These are phyloP conservation scores for Acrocalymma vagum DNA, from an alignment of 2,329 filamentous ascomycete genomes.

Conservation along the genomic window DNA sequence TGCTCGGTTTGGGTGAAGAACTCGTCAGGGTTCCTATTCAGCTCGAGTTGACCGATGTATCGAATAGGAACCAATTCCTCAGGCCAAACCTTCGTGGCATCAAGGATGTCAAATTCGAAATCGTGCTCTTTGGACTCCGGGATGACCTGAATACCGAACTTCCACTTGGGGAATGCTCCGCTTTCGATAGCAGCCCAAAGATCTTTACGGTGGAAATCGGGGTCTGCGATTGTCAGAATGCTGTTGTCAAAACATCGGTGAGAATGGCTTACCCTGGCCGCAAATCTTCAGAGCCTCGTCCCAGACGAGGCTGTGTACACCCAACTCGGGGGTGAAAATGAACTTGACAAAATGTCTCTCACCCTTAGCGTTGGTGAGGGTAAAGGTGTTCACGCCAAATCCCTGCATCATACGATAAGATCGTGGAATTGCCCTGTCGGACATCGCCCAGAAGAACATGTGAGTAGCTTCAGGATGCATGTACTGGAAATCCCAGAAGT, in stretches of 20 bases:
- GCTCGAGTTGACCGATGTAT: slow-evolving; percentile 80
- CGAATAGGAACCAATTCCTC: slow-evolving; percentile 78
- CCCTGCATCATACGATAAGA: slow-evolving; percentile 88
- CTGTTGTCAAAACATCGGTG: not conserved
- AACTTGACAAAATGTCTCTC: slow-evolving; percentile 81
- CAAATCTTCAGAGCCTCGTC: slow-evolving; percentile 79
- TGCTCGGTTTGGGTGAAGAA: slow-evolving; percentile 87
- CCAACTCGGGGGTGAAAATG: slow-evolving; percentile 76
- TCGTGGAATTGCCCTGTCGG: slow-evolving; percentile 75
- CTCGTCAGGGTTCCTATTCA: slow-evolving; percentile 83
- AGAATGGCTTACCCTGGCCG: slow-evolving; percentile 29
- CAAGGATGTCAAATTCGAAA: slow-evolving; percentile 86
- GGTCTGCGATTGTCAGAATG: no score
- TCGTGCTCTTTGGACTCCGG: slow-evolving; percentile 75
- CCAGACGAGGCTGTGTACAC: slow-evolving; percentile 80
- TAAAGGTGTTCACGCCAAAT: slow-evolving; percentile 84
- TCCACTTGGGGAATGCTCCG: slow-evolving; percentile 78
- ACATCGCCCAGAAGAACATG: slow-evolving; percentile 84
- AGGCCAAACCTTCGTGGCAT: slow-evolving; percentile 87
- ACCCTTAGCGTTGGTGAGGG: slow-evolving; percentile 72
- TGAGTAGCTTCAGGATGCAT: slow-evolving; percentile 76
- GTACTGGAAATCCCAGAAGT: slow-evolving; percentile 77
- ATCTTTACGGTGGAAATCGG: slow-evolving; percentile 84
- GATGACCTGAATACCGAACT: slow-evolving; percentile 82
- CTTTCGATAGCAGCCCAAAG: slow-evolving; percentile 77